These are phyloP conservation scores for Jacaranda copaia DNA, from an alignment of 257 asterid species.

Conservation along the genomic window DNA sequence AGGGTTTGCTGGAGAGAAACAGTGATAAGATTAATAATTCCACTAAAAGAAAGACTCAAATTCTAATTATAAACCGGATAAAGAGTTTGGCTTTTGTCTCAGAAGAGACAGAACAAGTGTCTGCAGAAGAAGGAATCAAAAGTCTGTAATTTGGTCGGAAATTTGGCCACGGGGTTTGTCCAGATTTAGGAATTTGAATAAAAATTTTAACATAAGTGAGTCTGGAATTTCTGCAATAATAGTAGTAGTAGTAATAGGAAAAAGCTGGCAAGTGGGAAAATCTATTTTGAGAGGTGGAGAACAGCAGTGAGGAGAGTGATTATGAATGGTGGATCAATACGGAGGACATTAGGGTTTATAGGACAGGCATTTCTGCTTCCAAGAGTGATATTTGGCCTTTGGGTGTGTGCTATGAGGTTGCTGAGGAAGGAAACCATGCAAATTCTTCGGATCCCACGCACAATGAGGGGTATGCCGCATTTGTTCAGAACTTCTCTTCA, in stretches of 20 bases:
- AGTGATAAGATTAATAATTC: conserved; percentile 43
- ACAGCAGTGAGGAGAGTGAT: conserved; percentile 72
- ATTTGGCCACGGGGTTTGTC: conserved; percentile 49
- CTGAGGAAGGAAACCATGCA: conserved; percentile 63
- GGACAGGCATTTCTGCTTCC: conserved; percentile 58
- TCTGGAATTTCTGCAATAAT: conserved; percentile 31
- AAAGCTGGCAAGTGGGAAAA: conserved; percentile 48
- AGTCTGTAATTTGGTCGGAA: conserved; percentile 49
- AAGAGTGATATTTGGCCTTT: conserved; percentile 83
- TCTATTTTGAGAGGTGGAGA: conserved; percentile 71
- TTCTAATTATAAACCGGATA: conserved; percentile 15
- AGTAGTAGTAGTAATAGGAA: conserved; percentile 36
- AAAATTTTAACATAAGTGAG: conserved; percentile 38
- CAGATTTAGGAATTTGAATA: conserved; percentile 37
- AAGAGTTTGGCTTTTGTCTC: conserved; percentile 60
- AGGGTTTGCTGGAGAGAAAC: conserved; percentile 48
- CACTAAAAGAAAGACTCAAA: conserved; percentile 21
- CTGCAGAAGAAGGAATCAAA: conserved; percentile 45
- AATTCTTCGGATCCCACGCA: conserved; percentile 75
- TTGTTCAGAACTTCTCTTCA: conserved; percentile 94
- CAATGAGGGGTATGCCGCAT: conserved; percentile 84
- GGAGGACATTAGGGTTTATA: conserved; percentile 77
- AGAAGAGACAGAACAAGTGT: conserved; percentile 55
- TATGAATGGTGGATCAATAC: conserved; percentile 83
- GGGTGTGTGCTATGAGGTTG: conserved; percentile 79